Percentiles rank a stretch among this genome's conserved stretches.
phyloP scores from a whole-genome alignment of 352 stramenopile species.

The Pythium guiyangense region DNA sequence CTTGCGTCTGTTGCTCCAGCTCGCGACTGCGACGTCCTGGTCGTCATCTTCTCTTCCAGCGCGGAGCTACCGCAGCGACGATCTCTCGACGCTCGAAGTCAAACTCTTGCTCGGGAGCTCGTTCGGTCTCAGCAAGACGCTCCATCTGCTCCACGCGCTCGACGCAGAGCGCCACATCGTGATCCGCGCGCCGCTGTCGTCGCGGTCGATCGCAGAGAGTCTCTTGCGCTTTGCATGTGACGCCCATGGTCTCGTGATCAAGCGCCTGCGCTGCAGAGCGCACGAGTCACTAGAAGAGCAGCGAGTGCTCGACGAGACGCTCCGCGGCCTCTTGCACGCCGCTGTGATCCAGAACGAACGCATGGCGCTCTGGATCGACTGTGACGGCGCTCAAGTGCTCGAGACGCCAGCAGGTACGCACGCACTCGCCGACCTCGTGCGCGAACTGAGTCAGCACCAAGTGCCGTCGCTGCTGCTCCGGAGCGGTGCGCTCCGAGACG shows the following conservation, averaged over 20 bases:
- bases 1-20: slow-evolving; percentile 9
- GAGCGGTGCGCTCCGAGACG: slow-evolving; percentile 27
- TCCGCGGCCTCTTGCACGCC: slow-evolving; percentile 14
- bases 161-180: slow-evolving; percentile 23
- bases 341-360: slow-evolving; percentile 31
- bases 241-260: slow-evolving; percentile 30
- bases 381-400: slow-evolving; percentile 7
- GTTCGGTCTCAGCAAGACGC: slow-evolving; percentile 24
- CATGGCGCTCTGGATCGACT: slow-evolving; percentile 28
- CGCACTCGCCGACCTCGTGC: slow-evolving; percentile 18
- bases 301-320: slow-evolving; percentile 1
- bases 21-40: slow-evolving; percentile 3
- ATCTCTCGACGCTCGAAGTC: slow-evolving; percentile 7
- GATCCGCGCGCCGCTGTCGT: slow-evolving; percentile 8
- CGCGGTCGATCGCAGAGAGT: slow-evolving; percentile 13
- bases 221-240: slow-evolving; percentile 36
- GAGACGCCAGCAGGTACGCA: too few species aligned
- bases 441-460: slow-evolving; percentile 30
- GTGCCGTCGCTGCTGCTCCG: slow-evolving; percentile 29
- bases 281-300: not conserved
- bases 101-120: slow-evolving; percentile 25
- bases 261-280: slow-evolving; percentile 6
- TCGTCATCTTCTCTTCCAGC: slow-evolving; percentile 1
- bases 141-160: slow-evolving; percentile 35
- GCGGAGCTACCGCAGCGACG: not conserved